A percentile compares a stretch with the other conserved stretches of the same genome.
Evolutionary conservation across 2,329 filamentous ascomycete species (phyloP).

Genomic region (Helicocarpus griseus): DNA sequence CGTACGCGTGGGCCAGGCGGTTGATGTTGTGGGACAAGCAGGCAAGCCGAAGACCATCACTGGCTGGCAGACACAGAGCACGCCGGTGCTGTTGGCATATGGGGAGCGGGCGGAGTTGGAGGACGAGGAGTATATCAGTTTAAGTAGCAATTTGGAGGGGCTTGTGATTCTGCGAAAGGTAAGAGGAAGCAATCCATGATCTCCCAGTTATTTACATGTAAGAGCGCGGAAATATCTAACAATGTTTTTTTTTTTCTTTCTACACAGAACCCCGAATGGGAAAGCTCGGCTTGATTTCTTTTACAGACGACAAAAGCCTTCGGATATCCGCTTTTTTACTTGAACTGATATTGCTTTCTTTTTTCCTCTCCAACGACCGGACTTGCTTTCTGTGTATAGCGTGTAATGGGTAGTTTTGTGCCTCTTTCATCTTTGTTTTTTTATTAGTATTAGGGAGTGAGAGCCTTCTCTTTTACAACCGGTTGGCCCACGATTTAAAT

Average conservation of each 20-base stretch:
- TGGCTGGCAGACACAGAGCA: constrained; percentile 98
- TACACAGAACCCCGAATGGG: constrained; percentile 38
- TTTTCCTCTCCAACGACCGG: too few relatives aligned
- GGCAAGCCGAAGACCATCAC: constrained; percentile 98
- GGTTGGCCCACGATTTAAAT: constrained; percentile 1
- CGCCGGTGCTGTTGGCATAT: constrained; percentile 88
- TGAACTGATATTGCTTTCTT: too few relatives aligned
- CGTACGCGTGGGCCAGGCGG: constrained; percentile 92
- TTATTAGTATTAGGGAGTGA: not conserved
- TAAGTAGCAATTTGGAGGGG: constrained; percentile 86
- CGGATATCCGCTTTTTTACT: too few relatives aligned
- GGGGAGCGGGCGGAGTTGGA: constrained; percentile 94
- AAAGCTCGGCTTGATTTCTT: constrained; percentile 23
- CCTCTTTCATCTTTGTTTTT: not conserved
- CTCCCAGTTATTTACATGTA: too few relatives aligned
- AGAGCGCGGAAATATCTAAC: constrained; percentile 23
- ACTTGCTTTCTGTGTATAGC: not conserved
- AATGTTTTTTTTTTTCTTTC: not conserved
- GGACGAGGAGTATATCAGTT: constrained; percentile 90
- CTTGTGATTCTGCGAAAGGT: constrained; percentile 96
- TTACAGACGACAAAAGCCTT: too few relatives aligned
- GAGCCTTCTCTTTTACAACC: not conserved
- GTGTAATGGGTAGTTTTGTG: constrained; percentile 1
- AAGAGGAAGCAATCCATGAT: constrained; percentile 25
- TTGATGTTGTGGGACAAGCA: constrained; percentile 95